Evolutionary conservation across 306 rosid genomes (phyloP), one percentile per base, ranked within the genome.

Genomic region (Lathyrus aphaca): DNA sequence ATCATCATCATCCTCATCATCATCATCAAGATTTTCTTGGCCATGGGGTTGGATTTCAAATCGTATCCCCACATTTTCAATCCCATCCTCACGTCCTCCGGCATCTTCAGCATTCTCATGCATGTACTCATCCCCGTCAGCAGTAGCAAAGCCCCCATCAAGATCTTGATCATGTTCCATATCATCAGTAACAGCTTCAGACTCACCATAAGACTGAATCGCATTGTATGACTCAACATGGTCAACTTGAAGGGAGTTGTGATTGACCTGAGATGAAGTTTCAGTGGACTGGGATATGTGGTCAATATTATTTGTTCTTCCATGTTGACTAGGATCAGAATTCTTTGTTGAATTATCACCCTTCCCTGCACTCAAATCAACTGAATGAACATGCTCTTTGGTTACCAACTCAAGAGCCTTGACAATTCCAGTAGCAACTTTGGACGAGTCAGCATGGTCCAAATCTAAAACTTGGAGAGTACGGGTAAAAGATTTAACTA

Each of bases 161-260:
- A 90, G 85, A 83, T 90, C 97, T 78, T 90, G 96, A 78, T 90
- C 98, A 16, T 93, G 98, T 35, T 93, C 98, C 98, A 93, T 93
- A 87, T 86, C 96, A 81, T 90, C 97, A 54, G 93, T 88, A 68
- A 88, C 86, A 74, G 94, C 96, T 86, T 88, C 93, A 55, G 98
- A 93, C 25, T 96, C 97, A 80, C 87, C 96, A 86, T 79, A 86
- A 40, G 92, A 76, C 49, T 82, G 96, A 62, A 81, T 71, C 25
- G 76, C 82, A 64, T 74, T 84, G 78, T 82, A 90, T 61, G 96
- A 57, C 77, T 78, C 93, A 55, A 72, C 82, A 69, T 79, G 89
- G 54, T 82, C 90, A 56, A 85, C 77, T 65, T 85, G 86, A 51
- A 81, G 69, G 39, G 96, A 82, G 73, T 74, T 83, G 13, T 68